These are phyloP conservation scores for Mycena polygramma DNA, from an alignment of 768 basidiomycete genomes.

Conservation along the genomic window DNA sequence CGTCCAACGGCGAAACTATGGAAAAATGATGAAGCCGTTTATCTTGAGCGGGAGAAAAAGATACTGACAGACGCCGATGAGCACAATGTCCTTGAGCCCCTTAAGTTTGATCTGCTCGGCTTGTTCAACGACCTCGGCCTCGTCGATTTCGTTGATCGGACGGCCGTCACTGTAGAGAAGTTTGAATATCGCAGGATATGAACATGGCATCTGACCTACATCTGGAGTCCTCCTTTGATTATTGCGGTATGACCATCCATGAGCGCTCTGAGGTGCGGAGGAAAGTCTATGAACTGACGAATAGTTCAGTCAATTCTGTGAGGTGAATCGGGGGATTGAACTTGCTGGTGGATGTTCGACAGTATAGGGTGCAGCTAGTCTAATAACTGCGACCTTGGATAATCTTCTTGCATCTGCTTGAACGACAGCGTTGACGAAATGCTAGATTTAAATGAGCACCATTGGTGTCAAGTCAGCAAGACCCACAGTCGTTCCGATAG, in stretches of 20 bases:
- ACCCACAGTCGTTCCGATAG: conserved; percentile 72
- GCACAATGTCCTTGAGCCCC: conserved; percentile 45
- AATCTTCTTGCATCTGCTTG: conserved; percentile 67
- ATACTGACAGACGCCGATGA: conserved; percentile 49
- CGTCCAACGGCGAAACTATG: conserved; percentile 50
- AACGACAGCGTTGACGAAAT: conserved; percentile 73
- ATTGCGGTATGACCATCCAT: conserved; percentile 50
- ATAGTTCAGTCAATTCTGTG: conserved; percentile 36
- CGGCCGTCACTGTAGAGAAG: conserved; percentile 45
- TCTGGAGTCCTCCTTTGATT: conserved; percentile 56
- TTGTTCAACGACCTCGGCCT: conserved; percentile 60
- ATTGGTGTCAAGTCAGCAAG: neutral
- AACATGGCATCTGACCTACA: conserved; percentile 49
- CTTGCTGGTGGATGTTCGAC: conserved; percentile 68
- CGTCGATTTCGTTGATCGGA: conserved; percentile 51
- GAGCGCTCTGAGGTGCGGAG: conserved; percentile 44
- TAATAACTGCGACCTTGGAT: conserved; percentile 72
- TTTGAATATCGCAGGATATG: neutral
- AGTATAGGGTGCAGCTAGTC: conserved; percentile 72
- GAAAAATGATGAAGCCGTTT: neutral
- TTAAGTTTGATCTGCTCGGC: conserved; percentile 51
- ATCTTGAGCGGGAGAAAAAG: neutral
- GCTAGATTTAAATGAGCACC: conserved; percentile 40
- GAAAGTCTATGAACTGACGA: conserved; percentile 52
- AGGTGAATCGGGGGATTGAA: conserved; percentile 45